phyloP scores from a whole-genome alignment of 2,329 filamentous ascomycete species.

The Cladobotryum protrusum region DNA sequence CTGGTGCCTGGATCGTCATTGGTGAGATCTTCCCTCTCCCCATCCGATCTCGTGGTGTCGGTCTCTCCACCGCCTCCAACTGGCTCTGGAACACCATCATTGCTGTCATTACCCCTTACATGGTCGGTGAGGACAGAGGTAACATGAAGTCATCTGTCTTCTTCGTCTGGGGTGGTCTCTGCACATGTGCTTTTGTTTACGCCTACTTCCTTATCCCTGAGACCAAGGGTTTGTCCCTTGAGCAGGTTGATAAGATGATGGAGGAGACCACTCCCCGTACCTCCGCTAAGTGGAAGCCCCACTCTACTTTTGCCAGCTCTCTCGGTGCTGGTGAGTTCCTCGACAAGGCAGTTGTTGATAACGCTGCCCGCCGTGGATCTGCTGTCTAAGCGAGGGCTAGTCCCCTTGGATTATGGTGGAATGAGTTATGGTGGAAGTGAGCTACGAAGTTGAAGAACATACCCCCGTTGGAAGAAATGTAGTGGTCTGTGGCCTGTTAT shows the following conservation, averaged over 20 bases:
- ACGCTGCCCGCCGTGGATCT: slow-evolving; percentile 26
- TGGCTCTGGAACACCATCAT: slow-evolving; percentile 83
- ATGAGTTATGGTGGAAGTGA: neutral
- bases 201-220: slow-evolving; percentile 68
- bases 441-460: neutral
- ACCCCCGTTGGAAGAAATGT: neutral
- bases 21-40: slow-evolving; percentile 88
- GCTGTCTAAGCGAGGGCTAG: slow-evolving; percentile 22
- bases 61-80: slow-evolving; percentile 80
- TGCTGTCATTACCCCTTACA: slow-evolving; percentile 66
- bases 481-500: neutral
- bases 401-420: slow-evolving; percentile 1
- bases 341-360: slow-evolving; percentile 23
- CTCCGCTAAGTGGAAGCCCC: slow-evolving; percentile 69
- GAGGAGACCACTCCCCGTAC: slow-evolving; percentile 75
- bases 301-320: slow-evolving; percentile 58
- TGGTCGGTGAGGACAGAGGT: slow-evolving; percentile 54
- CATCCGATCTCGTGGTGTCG: slow-evolving; percentile 82
- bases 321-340: slow-evolving; percentile 24
- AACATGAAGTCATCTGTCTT: slow-evolving; percentile 66
- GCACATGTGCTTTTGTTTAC: slow-evolving; percentile 54
- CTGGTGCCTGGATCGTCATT: slow-evolving; percentile 73
- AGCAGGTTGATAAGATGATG: slow-evolving; percentile 83
- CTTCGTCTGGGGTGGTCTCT: slow-evolving; percentile 69
- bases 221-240: slow-evolving; percentile 70